Conservation (phyloP, 768 basidiomycete genomes). For the Hypholoma sublateritium region DNA sequence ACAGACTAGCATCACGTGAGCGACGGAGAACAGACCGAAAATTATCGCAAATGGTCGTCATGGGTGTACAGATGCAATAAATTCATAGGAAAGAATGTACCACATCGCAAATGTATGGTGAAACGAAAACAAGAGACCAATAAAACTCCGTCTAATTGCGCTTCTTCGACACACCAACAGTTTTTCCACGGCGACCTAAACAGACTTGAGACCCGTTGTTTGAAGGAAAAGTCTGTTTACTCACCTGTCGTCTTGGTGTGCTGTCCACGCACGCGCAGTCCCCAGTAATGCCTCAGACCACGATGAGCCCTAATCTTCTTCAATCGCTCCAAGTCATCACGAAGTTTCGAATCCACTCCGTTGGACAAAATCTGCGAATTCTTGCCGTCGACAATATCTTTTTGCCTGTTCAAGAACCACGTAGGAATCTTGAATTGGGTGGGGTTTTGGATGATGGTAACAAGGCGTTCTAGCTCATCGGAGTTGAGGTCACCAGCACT, state of each 20-base stretch:
- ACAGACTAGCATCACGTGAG: background rate
- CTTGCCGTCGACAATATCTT: conserved; percentile 97
- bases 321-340: conserved; percentile 96
- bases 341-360: conserved; percentile 94
- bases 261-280: conserved; percentile 94
- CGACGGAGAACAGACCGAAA: background rate
- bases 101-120: background rate
- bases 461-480: conserved; percentile 97
- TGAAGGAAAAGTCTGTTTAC: conserved; percentile 20
- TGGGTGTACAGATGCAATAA: background rate
- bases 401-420: conserved; percentile 99
- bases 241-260: conserved; percentile 98
- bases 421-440: conserved; percentile 99
- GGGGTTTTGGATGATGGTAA: conserved; percentile 99
- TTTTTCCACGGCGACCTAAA: conserved; percentile 90
- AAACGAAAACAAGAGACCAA: conserved; percentile 7
- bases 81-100: background rate
- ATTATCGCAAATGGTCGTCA: background rate
- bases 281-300: conserved; percentile 91
- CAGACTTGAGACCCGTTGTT: background rate
- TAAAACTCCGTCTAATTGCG: conserved; percentile 39
- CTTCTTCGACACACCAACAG: conserved; percentile 96
- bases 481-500: conserved; percentile 99
- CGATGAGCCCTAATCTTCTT: conserved; percentile 99
- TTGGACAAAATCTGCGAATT: conserved; percentile 95